A percentile compares a stretch with the other conserved stretches of the same genome.
phyloP scores from a whole-genome alignment of 371 early-diverging fungal species.

The Mucor mucedo region DNA sequence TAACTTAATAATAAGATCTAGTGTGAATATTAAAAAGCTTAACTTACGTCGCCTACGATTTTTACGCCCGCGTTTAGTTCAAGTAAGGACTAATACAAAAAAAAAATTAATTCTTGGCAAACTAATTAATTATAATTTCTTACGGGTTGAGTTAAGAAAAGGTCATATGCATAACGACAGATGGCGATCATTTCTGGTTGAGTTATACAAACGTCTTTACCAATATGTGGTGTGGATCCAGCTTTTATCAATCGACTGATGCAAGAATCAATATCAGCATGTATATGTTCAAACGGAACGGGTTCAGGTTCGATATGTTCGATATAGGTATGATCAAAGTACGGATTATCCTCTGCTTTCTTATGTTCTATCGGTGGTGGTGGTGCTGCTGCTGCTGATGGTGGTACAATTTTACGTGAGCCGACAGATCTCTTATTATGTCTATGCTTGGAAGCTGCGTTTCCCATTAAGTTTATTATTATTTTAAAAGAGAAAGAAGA shows the following conservation, averaged over 20 bases:
- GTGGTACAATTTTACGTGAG: slow-evolving; percentile 15
- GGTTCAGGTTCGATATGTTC: not conserved
- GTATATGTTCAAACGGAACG: not conserved
- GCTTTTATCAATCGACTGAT: slow-evolving; percentile 77
- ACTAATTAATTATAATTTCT: not conserved
- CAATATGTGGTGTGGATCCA: slow-evolving; percentile 69
- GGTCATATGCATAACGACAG: slow-evolving; percentile 83
- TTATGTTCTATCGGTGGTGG: not conserved
- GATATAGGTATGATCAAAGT: not conserved
- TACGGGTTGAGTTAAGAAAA: slow-evolving; percentile 90
- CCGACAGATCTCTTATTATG: not conserved
- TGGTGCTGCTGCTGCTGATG: not conserved
- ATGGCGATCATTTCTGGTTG: slow-evolving; percentile 86
- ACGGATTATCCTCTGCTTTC: not conserved
- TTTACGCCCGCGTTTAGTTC: slow-evolving; percentile 95
- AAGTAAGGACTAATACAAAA: slow-evolving; percentile 64
- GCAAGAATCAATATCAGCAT: slow-evolving; percentile 79
- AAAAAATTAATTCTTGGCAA: not conserved
- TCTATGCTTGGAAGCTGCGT: slow-evolving; percentile 19
- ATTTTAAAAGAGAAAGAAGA: not conserved
- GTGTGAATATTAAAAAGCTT: not conserved
- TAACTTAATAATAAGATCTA: not conserved
- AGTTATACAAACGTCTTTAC: slow-evolving; percentile 72
- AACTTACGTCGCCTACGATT: slow-evolving; percentile 84
- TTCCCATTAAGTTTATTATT: slow-evolving; percentile 16